Evolutionary conservation across 257 asterid species (phyloP), one percentile per base, ranked within the genome.

Genomic region (Marsdenia floribunda): DNA sequence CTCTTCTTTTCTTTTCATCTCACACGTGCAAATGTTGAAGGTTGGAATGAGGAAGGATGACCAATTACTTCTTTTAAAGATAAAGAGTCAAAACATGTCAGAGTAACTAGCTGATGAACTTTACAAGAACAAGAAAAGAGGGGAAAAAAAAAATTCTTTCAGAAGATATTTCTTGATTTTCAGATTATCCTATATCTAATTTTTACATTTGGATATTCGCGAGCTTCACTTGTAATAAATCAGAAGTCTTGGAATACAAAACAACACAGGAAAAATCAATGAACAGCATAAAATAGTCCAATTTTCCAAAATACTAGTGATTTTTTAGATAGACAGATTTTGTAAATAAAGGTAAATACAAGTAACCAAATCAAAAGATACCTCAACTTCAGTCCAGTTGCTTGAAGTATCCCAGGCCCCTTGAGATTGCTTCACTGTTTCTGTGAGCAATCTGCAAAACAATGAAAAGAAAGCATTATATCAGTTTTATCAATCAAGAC

Each of bases 371-470:
- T 35, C 50, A 55, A 52, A 70, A 66, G 50, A 76, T 81, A 93
- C 98, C 96, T 93, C 96, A 44, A 87, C 78, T 83, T 91, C 93
- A 75, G 75, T 79, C 98, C 98, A 93, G 85, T 91, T 93, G 81
- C 86, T 86, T 24, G 91, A 85, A 77, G 82, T 75, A 72, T 87
- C 80, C 91, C 89, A 84, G 50, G 83, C 85, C 72, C 73, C 86
- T 77, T 86, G 97, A 80, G 96, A 85, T 85, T 88, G 96, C 82
- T 83, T 87, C 68, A 73, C 93, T 46, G 96, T 83, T 82, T 90
- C 96, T 0, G 96, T 93, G 44, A 93, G 90, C 81, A 93, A 67
- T 83, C 97, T 93, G 90, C 59, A 60, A 74, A 76, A 73, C 70
- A 79, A 72, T 76, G 81, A 77, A 26, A 75, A 70, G 33, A 73